A percentile compares a stretch with the other conserved stretches of the same genome.
These are phyloP conservation scores for Aquilaria agallochum DNA, from an alignment of 441 rosid species.

Conservation along the genomic window DNA sequence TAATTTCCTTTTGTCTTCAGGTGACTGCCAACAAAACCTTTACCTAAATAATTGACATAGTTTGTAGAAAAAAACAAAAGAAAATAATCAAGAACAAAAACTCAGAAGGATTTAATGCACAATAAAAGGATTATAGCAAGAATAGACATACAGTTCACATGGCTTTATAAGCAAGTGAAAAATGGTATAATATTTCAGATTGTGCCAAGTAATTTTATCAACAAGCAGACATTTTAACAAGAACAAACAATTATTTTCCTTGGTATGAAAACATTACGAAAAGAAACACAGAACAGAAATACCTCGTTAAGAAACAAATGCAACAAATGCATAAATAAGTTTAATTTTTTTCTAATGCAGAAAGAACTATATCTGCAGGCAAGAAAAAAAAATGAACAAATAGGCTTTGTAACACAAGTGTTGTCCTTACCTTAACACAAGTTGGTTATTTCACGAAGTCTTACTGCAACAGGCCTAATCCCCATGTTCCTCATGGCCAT, in stretches of 20 bases:
- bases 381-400: neutral
- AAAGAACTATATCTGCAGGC: neutral
- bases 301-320: neutral
- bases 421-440: constrained; percentile 20
- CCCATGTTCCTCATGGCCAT: constrained; percentile 13
- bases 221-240: too few species aligned
- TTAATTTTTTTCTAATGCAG: neutral
- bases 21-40: constrained; percentile 4
- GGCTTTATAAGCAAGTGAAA: too few species aligned
- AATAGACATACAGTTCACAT: too few species aligned
- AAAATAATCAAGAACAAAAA: neutral
- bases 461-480: constrained; percentile 17
- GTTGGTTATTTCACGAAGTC: constrained; percentile 11
- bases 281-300: too few species aligned
- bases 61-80: neutral
- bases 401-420: neutral
- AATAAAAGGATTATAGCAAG: too few species aligned
- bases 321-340: neutral
- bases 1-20: neutral
- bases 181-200: too few species aligned
- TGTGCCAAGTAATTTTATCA: too few species aligned
- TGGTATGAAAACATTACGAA: too few species aligned
- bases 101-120: too few species aligned
- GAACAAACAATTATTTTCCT: too few species aligned
- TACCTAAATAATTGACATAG: constrained; percentile 8